Percentiles rank a stretch among this genome's conserved stretches.
phyloP scores from a whole-genome alignment of 306 rosid genomes.

The Sphenostylis stenocarpa region DNA sequence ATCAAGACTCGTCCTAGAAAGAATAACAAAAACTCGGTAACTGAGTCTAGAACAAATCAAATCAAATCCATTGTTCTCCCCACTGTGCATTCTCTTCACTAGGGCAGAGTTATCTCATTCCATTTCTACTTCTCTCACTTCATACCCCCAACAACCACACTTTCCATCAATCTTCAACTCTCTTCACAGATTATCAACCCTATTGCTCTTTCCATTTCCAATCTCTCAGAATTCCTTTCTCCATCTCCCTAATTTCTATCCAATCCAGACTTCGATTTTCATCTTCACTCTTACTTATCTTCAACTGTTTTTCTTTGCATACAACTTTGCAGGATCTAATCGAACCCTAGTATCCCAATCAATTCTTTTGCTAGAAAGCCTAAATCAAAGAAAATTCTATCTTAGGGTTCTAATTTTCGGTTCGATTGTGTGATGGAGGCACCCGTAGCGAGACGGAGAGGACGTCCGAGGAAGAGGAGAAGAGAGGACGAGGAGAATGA shows the following conservation, averaged over 20 bases:
- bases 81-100: conserved; percentile 24
- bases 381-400: no score
- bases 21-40: conserved; percentile 34
- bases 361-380: neutral
- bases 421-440: conserved; percentile 57
- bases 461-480: conserved; percentile 88
- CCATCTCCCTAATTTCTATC: neutral
- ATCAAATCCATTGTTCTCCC: neutral
- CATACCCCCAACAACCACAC: conserved; percentile 5
- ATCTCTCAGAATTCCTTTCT: neutral
- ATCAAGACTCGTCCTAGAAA: conserved; percentile 23
- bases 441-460: conserved; percentile 66
- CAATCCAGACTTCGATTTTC: neutral
- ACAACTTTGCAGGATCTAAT: conserved; percentile 32
- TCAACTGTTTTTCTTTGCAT: neutral
- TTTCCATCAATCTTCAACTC: conserved; percentile 12
- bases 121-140: conserved; percentile 1
- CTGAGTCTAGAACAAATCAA: conserved; percentile 34
- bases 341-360: conserved; percentile 36
- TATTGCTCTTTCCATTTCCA: conserved; percentile 19
- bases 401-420: conserved; percentile 15
- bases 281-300: conserved; percentile 1
- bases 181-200: conserved; percentile 18
- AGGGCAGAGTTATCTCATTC: conserved; percentile 34
- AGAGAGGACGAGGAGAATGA: conserved; percentile 52